Base-by-base conservation (phyloP, 2,329 filamentous ascomycete species). In the Penicillium fuscoglaucum region DNA sequence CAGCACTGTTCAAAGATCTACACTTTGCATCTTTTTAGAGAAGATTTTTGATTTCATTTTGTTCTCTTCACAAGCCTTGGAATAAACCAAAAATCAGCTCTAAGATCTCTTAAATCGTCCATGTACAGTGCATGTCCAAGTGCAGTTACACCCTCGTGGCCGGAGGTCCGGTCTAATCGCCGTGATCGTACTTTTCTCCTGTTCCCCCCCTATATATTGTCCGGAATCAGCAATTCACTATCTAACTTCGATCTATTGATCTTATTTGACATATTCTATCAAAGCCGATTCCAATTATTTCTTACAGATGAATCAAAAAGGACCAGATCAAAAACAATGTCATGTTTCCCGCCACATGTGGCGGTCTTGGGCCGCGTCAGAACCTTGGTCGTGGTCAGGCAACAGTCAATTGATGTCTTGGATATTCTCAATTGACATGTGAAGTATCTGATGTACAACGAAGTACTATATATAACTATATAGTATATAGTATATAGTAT, bases 321-420 rank as follows among this genome's bases (percentile, higher is more conserved):
- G 4, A 33, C 9, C 29, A 5, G 12, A 31, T 31, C 29, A 13
- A 24, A 29, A n/a, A 37, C 13, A 19, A 19, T 39, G 15, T 17
- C 33, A 19, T 39, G 33, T 39, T 28, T 19, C 26, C 53, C 43
- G 55, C 55, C 55, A 58, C 50, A 47, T 46, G 50, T 58, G 55
- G 50, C 55, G 19, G 52, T n/a, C 3, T 51, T 52, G 26, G 46
- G 55, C 49, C 49, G 49, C 49, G 43, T 52, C 37, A 57, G 39
- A 26, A 46, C 13, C 15, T 39, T 39, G 12, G 31, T 33, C 33
- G 33, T n/a, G 26, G 10, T 55, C 45, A 55, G 53, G 53, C 29
- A 58, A 48, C 45, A 31, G 28, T 21, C 40, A 33, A 43, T 35
- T 33, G 31, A 33, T 33, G 31, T 31, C 29, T 31, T 12, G 29